Base-by-base conservation (phyloP, 164 flowering plant genomes). In the Dillenia turbinata region DNA sequence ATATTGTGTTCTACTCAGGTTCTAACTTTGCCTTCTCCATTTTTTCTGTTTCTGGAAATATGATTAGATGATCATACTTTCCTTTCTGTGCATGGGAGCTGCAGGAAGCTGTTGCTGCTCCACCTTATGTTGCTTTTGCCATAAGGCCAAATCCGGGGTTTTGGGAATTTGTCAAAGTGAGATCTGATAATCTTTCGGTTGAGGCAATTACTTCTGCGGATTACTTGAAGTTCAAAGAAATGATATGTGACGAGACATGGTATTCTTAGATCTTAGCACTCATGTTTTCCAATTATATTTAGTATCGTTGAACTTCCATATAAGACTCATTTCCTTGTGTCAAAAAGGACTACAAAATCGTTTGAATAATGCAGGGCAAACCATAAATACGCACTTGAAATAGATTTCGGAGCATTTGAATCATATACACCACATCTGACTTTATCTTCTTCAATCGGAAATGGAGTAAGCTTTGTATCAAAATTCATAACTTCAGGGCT, bases 41-140 rank as follows among this genome's bases (percentile, higher is more conserved):
- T 6, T 33, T n/a, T 15, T 48, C 22, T 53, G 12, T 44, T 19
- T 19, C 1, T 19, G 22, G 22, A 19, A 19, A 19, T 19, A 19
- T 19, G 22, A 19, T 19, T 19, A 19, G 22, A 19, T 19, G 22
- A 19, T 51, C 44, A 17, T 2, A 51, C 24, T 52, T 15, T 40
- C 22, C 44, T 9, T 49, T 17, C 17, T 52, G 52, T 13, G 12
- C 47, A 13, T 59, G 22, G 22, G 22, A 19, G 1, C 16, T 72
- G 72, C 83, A 91, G 99, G 97, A 92, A 77, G 97, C 97, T 24
- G 89, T 86, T 44, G 89, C 86, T 56, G 83, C 86, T 69, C 97
- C 99, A 51, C 99, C 99, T 0, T 60, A 73, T 50, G 73, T 95
- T 47, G 96, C 92, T 0, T 81, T 95, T 43, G 96, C 97, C 0